A percentile compares a stretch with the other conserved stretches of the same genome.
Conservation (phyloP, 495 filamentous ascomycete species). For the Trichoderma erinaceum region DNA sequence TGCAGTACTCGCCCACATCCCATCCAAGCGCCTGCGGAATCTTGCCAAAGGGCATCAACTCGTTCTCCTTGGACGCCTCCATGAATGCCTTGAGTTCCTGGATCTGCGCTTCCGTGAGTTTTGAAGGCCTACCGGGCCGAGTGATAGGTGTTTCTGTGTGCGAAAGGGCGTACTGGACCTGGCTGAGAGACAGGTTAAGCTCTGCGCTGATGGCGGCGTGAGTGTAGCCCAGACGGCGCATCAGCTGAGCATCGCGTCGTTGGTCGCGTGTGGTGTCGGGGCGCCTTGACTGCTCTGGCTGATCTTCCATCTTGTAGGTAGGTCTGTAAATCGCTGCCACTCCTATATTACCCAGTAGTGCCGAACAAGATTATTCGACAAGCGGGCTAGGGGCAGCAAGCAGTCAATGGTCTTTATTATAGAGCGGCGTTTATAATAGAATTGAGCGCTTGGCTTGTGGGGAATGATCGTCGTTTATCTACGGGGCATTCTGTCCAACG, state of each 20-base stretch:
- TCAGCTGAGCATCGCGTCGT: neutral
- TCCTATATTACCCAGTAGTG: no score
- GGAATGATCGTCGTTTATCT: no score
- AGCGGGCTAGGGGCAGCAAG: no score
- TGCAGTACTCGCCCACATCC: conserved; percentile 16
- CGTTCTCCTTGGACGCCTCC: neutral
- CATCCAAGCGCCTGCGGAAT: conserved; percentile 5
- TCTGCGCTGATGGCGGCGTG: neutral
- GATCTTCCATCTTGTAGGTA: neutral
- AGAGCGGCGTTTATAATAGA: no score
- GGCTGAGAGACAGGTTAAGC: neutral
- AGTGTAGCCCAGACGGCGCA: conserved; percentile 1
- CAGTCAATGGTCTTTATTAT: no score
- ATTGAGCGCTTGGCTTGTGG: no score
- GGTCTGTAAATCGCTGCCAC: no score
- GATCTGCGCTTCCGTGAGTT: conserved; percentile 8
- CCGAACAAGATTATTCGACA: no score
- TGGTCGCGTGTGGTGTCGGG: conserved; percentile 3
- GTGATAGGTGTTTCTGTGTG: neutral
- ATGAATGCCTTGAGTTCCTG: conserved; percentile 6
- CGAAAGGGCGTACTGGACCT: conserved; percentile 6
- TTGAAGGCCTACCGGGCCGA: neutral
- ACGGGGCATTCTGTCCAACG: no score
- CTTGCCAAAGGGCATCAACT: conserved; percentile 5
- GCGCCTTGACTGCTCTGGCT: neutral